Conservation (phyloP, 495 filamentous ascomycete genomes). For the Durotheca rogersii region DNA sequence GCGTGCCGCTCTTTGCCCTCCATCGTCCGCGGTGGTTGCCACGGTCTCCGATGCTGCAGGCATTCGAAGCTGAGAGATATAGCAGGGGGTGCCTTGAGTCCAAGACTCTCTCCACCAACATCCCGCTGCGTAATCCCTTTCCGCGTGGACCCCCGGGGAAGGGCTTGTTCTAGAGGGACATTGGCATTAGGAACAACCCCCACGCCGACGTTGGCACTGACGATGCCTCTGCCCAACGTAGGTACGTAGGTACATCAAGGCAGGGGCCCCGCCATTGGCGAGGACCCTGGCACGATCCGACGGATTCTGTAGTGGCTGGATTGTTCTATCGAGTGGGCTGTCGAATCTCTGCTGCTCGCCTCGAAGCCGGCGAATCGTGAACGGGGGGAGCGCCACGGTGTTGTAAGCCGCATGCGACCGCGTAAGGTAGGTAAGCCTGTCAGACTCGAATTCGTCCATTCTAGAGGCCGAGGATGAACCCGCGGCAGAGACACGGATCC, state of each 20-base stretch:
- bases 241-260: no score
- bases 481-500: no score
- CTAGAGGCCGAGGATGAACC: no score
- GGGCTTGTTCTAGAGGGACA: background rate
- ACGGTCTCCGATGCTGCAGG: constrained; percentile 16
- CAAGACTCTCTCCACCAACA: no score
- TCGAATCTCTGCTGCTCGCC: constrained; percentile 11
- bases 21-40: constrained; percentile 18
- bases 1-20: constrained; percentile 1
- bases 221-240: no score
- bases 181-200: no score
- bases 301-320: constrained; percentile 16
- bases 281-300: constrained; percentile 12
- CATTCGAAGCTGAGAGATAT: constrained; percentile 19
- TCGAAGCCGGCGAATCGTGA: constrained; percentile 19
- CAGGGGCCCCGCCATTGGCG: constrained; percentile 3
- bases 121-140: constrained; percentile 9
- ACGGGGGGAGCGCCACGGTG: constrained; percentile 15
- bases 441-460: constrained; percentile 17
- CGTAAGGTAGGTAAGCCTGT: constrained; percentile 7
- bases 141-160: background rate
- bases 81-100: no score
- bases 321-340: constrained; percentile 24
- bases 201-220: no score
- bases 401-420: constrained; percentile 18